Base-by-base conservation (phyloP, 2,329 filamentous ascomycete species). In the Knufia fluminis region DNA sequence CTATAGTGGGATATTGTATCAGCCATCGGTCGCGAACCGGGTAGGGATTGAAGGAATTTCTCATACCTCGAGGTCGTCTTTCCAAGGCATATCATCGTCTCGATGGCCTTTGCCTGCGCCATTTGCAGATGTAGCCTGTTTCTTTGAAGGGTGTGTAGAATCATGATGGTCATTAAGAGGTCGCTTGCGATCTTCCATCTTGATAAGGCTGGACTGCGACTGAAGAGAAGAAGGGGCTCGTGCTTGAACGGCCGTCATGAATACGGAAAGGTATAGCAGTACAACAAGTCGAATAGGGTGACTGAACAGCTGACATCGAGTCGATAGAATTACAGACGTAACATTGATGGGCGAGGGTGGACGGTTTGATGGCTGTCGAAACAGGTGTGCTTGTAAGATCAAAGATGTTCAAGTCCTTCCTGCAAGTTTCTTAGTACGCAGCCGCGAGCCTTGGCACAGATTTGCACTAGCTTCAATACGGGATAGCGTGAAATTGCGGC, bases 151-250 rank as follows among this genome's bases (percentile, higher is more conserved):
- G 58, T 91, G 91, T 58, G 85, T 86, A 64, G 86, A 75, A 60
- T 96, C 88, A 68, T 92, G 86, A 63, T 80, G 74, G 65, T 84
- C 85, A 70, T 80, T 78, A 65, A 89, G 86, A 65, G 89, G 85
- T 80, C 92, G 83, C 80, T 98, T 98, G 80, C 92, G 88, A 76
- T 97, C 92, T 79, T 98, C 92, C 91, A 97, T 98, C 80, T 92
- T 95, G 75, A 82, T 76, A 72, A 86, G 77, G 78, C 82, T 82
- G 68, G 77, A 70, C 74, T 87, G 84, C 76, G 85, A 52, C 14
- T 40, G 52, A 46, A 58, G 53, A 80, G 79, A 82, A 80, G 76
- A 83, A 77, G 70, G 83, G 78, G 67, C 77, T 76, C 26, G 26
- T 61, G 80, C 78, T 72, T 86, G 84, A 73, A 86, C 82, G 79